A percentile compares a stretch with the other conserved stretches of the same genome.
Conservation (phyloP, 495 filamentous ascomycete genomes). For the Xylaria cubensis region DNA sequence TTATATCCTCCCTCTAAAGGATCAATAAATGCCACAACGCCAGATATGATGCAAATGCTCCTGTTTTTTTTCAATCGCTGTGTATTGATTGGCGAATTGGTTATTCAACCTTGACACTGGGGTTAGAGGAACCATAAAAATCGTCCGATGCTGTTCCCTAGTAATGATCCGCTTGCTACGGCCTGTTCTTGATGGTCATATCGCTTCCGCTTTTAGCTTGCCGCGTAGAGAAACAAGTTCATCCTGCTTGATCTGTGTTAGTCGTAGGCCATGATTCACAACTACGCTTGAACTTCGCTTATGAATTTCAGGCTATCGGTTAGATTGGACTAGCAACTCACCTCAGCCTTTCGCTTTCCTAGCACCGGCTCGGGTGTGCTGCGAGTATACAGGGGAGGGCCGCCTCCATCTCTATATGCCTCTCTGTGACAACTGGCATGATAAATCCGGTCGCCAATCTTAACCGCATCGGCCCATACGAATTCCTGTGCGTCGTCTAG, state of each 20-base stretch:
- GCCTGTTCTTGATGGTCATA: background rate
- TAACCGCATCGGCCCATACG: slow-evolving; percentile 92
- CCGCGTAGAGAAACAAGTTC: slow-evolving; percentile 37
- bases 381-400: slow-evolving; percentile 52
- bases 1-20: slow-evolving; percentile 15
- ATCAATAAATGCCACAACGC: slow-evolving; percentile 23
- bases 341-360: slow-evolving; percentile 81
- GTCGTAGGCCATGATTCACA: slow-evolving; percentile 22
- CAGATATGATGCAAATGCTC: slow-evolving; percentile 28
- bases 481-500: slow-evolving; percentile 92
- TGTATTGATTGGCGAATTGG: background rate
- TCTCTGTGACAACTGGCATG: slow-evolving; percentile 91
- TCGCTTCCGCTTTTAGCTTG: slow-evolving; percentile 38
- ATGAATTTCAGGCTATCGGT: background rate
- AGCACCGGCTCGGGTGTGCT: slow-evolving; percentile 69
- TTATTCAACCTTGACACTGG: background rate
- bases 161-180: background rate
- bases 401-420: slow-evolving; percentile 69
- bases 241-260: slow-evolving; percentile 42
- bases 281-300: no score
- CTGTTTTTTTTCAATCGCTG: slow-evolving; percentile 14
- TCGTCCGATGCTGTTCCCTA: background rate
- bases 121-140: no score
- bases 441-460: slow-evolving; percentile 79
- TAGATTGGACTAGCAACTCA: slow-evolving; percentile 43